These are phyloP conservation scores for Russula foetens DNA, from an alignment of 768 basidiomycete species.

Conservation along the genomic window DNA sequence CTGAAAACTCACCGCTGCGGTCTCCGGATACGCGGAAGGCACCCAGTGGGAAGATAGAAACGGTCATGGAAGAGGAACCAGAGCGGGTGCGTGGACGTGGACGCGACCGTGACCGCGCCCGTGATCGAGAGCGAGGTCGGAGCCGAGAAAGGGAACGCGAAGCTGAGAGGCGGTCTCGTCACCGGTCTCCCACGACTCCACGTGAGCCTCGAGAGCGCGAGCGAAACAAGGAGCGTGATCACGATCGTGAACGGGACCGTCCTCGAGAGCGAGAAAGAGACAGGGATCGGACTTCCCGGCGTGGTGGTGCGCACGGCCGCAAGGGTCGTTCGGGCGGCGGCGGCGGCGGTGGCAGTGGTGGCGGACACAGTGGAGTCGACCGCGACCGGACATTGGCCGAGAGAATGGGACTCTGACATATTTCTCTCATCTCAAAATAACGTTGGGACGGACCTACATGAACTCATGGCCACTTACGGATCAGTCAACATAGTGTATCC, in stretches of 20 bases:
- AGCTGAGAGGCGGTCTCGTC: slow-evolving; percentile 8
- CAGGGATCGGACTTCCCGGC: slow-evolving; percentile 20
- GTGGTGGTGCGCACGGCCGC: slow-evolving; percentile 20
- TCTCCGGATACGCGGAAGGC: slow-evolving; percentile 19
- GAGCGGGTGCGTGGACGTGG: slow-evolving; percentile 24
- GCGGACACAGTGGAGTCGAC: slow-evolving; percentile 30
- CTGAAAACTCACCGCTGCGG: slow-evolving; percentile 18
- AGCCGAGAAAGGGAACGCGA: slow-evolving; percentile 30
- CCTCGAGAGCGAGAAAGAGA: slow-evolving; percentile 15
- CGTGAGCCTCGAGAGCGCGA: slow-evolving; percentile 19
- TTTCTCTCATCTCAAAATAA: slow-evolving; percentile 14
- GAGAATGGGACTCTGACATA: slow-evolving; percentile 62
- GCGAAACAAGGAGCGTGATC: slow-evolving; percentile 21
- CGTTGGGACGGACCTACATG: slow-evolving; percentile 21
- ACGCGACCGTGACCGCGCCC: slow-evolving; percentile 26
- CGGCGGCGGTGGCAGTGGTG: slow-evolving; percentile 23
- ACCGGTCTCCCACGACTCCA: slow-evolving; percentile 2
- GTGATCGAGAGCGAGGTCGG: slow-evolving; percentile 30
- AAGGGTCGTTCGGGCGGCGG: slow-evolving; percentile 28
- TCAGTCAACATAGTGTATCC: slow-evolving; percentile 29
- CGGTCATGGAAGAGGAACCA: slow-evolving; percentile 52
- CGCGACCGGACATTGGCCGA: slow-evolving; percentile 80
- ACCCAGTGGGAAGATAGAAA: slow-evolving; percentile 29
- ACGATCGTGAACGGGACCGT: slow-evolving; percentile 19
- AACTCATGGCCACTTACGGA: slow-evolving; percentile 11